These are phyloP conservation scores for Fusarium sp. DNA, from an alignment of 2,329 filamentous ascomycete species.

Conservation along the genomic window DNA sequence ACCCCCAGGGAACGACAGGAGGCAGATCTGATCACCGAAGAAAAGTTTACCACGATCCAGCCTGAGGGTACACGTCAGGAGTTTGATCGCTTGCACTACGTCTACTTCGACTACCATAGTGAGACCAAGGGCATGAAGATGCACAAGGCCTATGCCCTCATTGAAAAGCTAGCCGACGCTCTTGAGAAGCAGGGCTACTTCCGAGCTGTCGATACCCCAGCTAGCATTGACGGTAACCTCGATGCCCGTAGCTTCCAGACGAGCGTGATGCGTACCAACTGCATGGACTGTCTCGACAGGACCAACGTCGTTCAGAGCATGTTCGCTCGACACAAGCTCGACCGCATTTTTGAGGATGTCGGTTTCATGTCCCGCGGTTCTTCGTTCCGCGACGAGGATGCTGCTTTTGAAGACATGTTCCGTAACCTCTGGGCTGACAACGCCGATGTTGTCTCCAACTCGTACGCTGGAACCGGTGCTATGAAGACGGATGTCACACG, in stretches of 20 bases:
- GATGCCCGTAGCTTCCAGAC: slow-evolving; percentile 86
- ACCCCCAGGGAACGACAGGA: slow-evolving; percentile 74
- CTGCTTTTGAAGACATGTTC: slow-evolving; percentile 88
- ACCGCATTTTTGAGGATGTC: slow-evolving; percentile 86
- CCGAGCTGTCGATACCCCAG: slow-evolving; percentile 87
- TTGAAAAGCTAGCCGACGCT: slow-evolving; percentile 82
- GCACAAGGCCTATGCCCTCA: slow-evolving; percentile 87
- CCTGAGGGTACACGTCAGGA: slow-evolving; percentile 66
- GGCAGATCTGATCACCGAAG: slow-evolving; percentile 73
- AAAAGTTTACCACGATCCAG: slow-evolving; percentile 86
- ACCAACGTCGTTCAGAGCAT: slow-evolving; percentile 99
- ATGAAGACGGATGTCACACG: slow-evolving; percentile 98
- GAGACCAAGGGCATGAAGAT: slow-evolving; percentile 96
- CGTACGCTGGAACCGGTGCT: slow-evolving; percentile 95
- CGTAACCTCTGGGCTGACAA: slow-evolving; percentile 99
- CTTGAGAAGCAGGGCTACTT: slow-evolving; percentile 89
- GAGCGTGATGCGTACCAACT: slow-evolving; percentile 95
- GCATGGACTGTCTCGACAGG: slow-evolving; percentile 98
- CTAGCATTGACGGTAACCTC: slow-evolving; percentile 73
- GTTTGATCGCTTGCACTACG: slow-evolving; percentile 89
- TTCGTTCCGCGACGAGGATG: slow-evolving; percentile 79
- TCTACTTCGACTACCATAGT: slow-evolving; percentile 98
- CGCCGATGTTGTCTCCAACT: slow-evolving; percentile 90
- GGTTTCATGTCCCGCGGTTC: slow-evolving; percentile 82
- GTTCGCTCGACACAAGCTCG: slow-evolving; percentile 89